These are phyloP conservation scores for Xylariaceae sp. DNA, from an alignment of 2,329 filamentous ascomycete species.

Conservation along the genomic window DNA sequence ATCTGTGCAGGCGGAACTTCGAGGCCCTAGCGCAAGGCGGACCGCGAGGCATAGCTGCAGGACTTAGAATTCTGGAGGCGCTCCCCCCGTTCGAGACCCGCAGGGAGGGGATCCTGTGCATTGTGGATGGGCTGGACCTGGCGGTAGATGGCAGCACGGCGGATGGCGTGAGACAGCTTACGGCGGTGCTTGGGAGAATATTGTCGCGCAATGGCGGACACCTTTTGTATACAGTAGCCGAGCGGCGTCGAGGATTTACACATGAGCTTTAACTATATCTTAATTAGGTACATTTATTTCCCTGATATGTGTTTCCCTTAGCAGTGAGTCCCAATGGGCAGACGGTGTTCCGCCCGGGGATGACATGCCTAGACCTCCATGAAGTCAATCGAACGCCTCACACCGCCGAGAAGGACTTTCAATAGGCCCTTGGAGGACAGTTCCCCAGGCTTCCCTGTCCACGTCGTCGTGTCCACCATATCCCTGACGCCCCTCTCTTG, in stretches of 20 bases:
- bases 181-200: conserved; percentile 2
- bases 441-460: conserved; percentile 37
- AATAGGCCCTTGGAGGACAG: conserved; percentile 59
- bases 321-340: no score
- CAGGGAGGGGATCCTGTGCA: conserved; percentile 1
- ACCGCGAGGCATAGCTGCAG: conserved; percentile 10
- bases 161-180: background rate
- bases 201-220: conserved; percentile 7
- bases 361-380: conserved; percentile 9
- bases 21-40: conserved; percentile 6
- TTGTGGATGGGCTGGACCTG: conserved; percentile 16
- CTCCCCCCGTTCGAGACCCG: conserved; percentile 9
- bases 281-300: background rate
- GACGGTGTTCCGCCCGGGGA: no score
- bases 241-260: background rate
- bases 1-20: conserved; percentile 10
- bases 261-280: background rate
- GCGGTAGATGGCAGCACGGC: background rate
- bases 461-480: conserved; percentile 72
- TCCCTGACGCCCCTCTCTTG: conserved; percentile 54
- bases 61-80: conserved; percentile 12
- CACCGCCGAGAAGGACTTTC: conserved; percentile 62
- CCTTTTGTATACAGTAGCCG: conserved; percentile 14
- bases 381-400: conserved; percentile 35
- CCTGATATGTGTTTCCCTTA: no score